Base-by-base conservation (phyloP, 352 stramenopile genomes). In the Globisporangium alternatum region DNA sequence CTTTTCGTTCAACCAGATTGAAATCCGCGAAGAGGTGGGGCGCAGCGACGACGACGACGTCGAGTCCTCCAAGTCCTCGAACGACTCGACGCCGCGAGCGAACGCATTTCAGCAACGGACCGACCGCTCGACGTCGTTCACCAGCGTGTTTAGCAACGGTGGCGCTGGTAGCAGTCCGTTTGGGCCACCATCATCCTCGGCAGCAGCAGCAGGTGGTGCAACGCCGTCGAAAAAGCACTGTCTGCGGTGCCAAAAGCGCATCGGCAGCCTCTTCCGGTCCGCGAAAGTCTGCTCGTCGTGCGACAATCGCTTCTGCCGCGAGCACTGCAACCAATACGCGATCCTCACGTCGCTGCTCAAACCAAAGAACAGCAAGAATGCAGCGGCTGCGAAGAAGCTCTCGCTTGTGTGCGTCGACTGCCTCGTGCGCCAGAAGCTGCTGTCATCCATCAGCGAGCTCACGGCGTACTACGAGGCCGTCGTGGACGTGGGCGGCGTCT, bases 281-380 rank as follows among this genome's bases (percentile, higher is more conserved):
- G 75, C 75, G 9, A 88, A 85, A 56, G 51, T 74, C 3, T 88
- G 79, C 59, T 65, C 70, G 17, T 86, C 75, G 21, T 88, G 79
- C 58, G 68, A 70, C 21, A 53, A 80, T 56, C 75, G 69, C 1
- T 88, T 83, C 52, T 88, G 79, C 41, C 65, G 72, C 22, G 65
- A 77, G 13, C 79, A 88, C 44, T 88, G 79, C 66, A 71, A 69
- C 59, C 52, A 74, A 28, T 65, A 70, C 45, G 56, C 60, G 39
- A 52, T 72, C 49, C 54, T 77, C 37, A 60, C 67, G 43, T 77
- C 70, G 31, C 45, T 71, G 25, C 54, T 66, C 2, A 64, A 63
- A 30, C 15, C 55, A 4, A 70, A 61, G 28, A 61, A 44, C 28
- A 45, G 41, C 25, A 52, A 58, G 49, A 44, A 53, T 55, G 48